phyloP scores from a whole-genome alignment of 2,329 filamentous ascomycete species.

The Diaporthe sp. region DNA sequence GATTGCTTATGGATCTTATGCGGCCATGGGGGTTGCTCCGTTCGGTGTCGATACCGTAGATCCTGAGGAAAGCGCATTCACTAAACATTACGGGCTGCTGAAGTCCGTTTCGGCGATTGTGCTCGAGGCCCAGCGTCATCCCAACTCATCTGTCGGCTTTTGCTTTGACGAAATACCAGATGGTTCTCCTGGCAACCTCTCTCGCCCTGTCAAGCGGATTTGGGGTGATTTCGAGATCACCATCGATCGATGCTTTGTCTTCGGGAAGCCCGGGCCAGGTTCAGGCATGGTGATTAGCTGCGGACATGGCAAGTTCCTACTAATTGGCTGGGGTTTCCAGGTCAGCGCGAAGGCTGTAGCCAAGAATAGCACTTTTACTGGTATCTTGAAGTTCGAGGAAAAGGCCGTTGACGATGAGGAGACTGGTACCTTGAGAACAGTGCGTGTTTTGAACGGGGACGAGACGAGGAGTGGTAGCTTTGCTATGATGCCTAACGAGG shows the following conservation, averaged over 20 bases:
- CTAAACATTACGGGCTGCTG: neutral
- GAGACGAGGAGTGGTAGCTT: conserved; percentile 60
- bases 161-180: conserved; percentile 12
- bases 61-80: neutral
- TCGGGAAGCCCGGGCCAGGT: conserved; percentile 49
- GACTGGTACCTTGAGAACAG: conserved; percentile 50
- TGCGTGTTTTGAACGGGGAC: conserved; percentile 55
- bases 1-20: conserved; percentile 48
- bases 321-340: conserved; percentile 48
- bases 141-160: conserved; percentile 7
- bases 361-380: conserved; percentile 44
- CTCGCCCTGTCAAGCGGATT: neutral
- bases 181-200: neutral
- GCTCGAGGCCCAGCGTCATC: conserved; percentile 2
- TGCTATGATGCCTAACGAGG: conserved; percentile 68
- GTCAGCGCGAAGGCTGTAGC: conserved; percentile 44
- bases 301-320: conserved; percentile 45
- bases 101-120: conserved; percentile 20
- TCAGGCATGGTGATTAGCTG: conserved; percentile 49
- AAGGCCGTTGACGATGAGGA: conserved; percentile 50
- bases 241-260: conserved; percentile 50
- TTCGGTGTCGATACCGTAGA: conserved; percentile 10
- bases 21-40: neutral
- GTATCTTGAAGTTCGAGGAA: conserved; percentile 48
- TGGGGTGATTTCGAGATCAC: conserved; percentile 52